Base-by-base conservation (phyloP, 257 asterid genomes). In the Plantago ovata region DNA sequence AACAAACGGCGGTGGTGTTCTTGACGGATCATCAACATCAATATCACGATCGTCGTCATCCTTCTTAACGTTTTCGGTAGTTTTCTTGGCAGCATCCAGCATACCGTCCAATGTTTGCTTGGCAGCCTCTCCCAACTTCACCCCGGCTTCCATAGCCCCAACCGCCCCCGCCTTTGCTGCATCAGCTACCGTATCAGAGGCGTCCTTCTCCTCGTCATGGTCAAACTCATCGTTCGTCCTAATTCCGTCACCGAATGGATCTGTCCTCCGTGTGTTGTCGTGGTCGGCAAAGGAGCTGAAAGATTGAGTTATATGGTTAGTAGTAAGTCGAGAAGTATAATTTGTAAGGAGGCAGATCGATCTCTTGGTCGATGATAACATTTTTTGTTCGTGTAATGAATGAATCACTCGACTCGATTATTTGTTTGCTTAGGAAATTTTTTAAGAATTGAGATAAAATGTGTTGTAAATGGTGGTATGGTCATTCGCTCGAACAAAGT, bases 91-190 rank as follows among this genome's bases (percentile, higher is more conserved):
- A 0, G 71, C 79, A 14, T 72, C 84, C 80, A 71, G 72, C 21
- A 76, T 67, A 1, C 65, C 72, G 43, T 77, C 80, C 74, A 65
- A 13, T 0, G 74, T 40, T 39, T 62, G 59, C 60, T 82, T 82
- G 11, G 77, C 81, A 16, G 62, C 54, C n/a, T 70, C 83, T 18
- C 83, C 83, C 5, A 79, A 11, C 22, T 67, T 69, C 63, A 74
- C 14, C 41, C 76, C 81, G 24, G 75, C 42, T 11, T 81, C 89
- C 69, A 77, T 33, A 2, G 72, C 77, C 58, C 64, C 72, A 9
- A 18, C 78, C 4, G 49, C 62, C 44, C 72, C 79, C 1, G 65
- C 64, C 59, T 62, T 71, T 2, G 77, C 67, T 28, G 52, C 60
- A 22, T 72, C 81, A 11, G 58, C 64, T 33, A 65, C 54, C 13